Conservation (phyloP, 2,329 filamentous ascomycete species). For the Pyrenochaeta sp. region DNA sequence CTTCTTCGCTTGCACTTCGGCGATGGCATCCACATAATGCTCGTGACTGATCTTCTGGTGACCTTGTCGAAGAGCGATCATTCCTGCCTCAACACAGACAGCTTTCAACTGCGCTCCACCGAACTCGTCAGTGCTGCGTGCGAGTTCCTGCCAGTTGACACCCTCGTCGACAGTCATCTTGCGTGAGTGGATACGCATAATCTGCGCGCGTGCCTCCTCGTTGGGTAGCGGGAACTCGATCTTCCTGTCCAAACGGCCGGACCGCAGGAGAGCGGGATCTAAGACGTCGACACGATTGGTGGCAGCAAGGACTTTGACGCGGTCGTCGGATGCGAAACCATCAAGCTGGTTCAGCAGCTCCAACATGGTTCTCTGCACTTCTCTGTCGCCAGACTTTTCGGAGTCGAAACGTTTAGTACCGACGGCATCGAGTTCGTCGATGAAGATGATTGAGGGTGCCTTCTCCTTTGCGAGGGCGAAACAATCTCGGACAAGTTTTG, state of each 20-base stretch:
- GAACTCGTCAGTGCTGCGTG: conserved; percentile 97
- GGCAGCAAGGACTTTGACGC: conserved; percentile 94
- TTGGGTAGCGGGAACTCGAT: conserved; percentile 98
- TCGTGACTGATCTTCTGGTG: conserved; percentile 98
- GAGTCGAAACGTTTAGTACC: conserved; percentile 99
- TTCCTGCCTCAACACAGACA: conserved; percentile 97
- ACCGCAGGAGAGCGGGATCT: conserved; percentile 88
- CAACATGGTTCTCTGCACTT: conserved; percentile 98
- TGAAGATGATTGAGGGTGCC: conserved; percentile 98
- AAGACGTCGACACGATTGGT: conserved; percentile 95
- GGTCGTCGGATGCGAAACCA: conserved; percentile 94
- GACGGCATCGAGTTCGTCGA: conserved; percentile 97
- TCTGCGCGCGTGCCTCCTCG: conserved; percentile 95
- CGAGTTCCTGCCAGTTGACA: conserved; percentile 96
- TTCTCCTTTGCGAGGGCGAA: conserved; percentile 99
- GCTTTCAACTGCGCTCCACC: conserved; percentile 98
- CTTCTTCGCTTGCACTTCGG: conserved; percentile 88
- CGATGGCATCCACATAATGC: conserved; percentile 97
- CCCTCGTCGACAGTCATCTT: conserved; percentile 96
- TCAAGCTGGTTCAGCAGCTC: conserved; percentile 98
- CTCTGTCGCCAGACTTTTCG: conserved; percentile 95
- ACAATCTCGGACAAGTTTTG: conserved; percentile 95
- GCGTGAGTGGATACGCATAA: conserved; percentile 93
- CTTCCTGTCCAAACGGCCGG: conserved; percentile 91
- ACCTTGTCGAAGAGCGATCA: conserved; percentile 94